Evolutionary conservation across 768 basidiomycete genomes (phyloP), one percentile per base, ranked within the genome.

Genomic region (Xerocomellus intermedius): DNA sequence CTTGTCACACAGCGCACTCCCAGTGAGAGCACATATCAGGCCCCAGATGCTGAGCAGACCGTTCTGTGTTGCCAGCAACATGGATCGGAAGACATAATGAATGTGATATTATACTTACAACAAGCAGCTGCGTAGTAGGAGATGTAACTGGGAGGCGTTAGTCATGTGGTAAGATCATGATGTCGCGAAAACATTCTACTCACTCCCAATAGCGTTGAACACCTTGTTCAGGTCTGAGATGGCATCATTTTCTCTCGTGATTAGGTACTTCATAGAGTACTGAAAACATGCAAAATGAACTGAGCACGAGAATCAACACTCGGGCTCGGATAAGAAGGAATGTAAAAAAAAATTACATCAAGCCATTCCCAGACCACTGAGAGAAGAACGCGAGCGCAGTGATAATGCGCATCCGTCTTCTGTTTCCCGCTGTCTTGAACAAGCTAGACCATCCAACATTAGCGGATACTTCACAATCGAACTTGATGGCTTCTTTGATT

Each of bases 341-440:
- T 28, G 41, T 54, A 10, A n/a, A n/a, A n/a, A n/a, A n/a, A n/a
- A 28, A 52, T 79, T 74, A 24, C 24, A 24, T 24, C 36, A 83
- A 67, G 55, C 80, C 80, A 47, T 81, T 79, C 5, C 80, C 78
- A 52, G 76, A 77, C 80, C 80, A 82, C 55, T 84, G 82, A 3
- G 79, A 81, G 73, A 84, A 83, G 72, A 84, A 77, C 0, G 78
- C 83, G 36, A 85, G 72, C 8, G 79, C 80, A 50, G 84, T 62
- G 60, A 43, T 43, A 12, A 26, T 43, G 9, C 42, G 24, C 42
- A 43, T 17, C 82, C 84, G 76, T 39, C 73, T 74, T 42, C 77
- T 69, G 68, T 85, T 85, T 14, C 82, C 84, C 10, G 66, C 70
- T 12, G 74, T 79, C 64, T 69, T 77, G 64, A 83, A 66, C 35